These are phyloP conservation scores for Phytopythium aichiense DNA, from an alignment of 352 stramenopile genomes.

Conservation along the genomic window DNA sequence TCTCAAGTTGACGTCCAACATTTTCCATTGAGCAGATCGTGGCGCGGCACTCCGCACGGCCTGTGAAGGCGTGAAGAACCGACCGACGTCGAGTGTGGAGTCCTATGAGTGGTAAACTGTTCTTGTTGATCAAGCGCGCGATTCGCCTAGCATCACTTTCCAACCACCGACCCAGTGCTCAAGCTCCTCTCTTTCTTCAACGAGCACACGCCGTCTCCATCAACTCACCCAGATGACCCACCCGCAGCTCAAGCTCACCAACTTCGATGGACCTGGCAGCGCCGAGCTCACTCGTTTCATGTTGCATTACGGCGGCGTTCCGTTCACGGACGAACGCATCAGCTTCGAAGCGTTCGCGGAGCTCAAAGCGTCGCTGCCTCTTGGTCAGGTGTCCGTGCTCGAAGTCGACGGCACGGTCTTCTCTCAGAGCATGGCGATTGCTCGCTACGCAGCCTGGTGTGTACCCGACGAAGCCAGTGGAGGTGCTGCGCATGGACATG, in stretches of 20 bases:
- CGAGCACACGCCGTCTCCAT: no score
- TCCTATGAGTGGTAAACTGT: no score
- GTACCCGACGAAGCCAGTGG: conserved; percentile 23
- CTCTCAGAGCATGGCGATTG: conserved; percentile 38
- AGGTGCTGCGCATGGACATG: conserved; percentile 25
- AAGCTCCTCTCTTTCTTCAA: no score
- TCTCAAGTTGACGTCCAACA: no score
- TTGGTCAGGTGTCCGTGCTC: conserved; percentile 36
- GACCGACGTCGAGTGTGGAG: no score
- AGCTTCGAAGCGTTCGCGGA: conserved; percentile 16
- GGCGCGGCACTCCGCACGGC: no score
- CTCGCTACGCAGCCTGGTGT: conserved; percentile 31
- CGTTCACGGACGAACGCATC: conserved; percentile 34
- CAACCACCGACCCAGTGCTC: no score
- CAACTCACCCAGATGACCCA: conserved; percentile 12
- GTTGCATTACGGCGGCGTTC: conserved; percentile 30
- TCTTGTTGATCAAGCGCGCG: no score
- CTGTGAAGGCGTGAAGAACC: no score
- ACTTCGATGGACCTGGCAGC: conserved; percentile 45
- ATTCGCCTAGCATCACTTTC: no score
- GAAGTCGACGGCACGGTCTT: conserved; percentile 28
- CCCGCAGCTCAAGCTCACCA: conserved; percentile 45
- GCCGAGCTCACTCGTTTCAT: conserved; percentile 47
- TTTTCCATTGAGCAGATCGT: no score
- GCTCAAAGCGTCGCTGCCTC: conserved; percentile 31